Evolutionary conservation across 768 basidiomycete genomes (phyloP).

Genomic region (Suillus subalutaceus): DNA sequence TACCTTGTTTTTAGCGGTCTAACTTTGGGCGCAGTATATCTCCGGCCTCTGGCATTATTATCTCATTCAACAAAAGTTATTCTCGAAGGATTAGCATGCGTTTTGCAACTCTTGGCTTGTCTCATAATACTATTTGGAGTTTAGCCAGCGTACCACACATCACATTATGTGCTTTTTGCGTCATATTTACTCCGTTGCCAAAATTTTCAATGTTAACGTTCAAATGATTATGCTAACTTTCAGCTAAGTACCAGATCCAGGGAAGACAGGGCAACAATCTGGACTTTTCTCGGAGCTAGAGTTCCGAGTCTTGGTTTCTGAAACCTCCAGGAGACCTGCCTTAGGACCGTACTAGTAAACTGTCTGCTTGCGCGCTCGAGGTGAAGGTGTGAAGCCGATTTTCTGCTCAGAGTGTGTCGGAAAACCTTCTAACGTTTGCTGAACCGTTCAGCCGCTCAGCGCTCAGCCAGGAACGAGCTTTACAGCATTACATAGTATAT

Average conservation of each 20-base stretch:
- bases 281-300: no score
- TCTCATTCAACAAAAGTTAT: background rate
- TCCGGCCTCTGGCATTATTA: background rate
- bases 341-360: background rate
- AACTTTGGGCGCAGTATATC: background rate
- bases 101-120: background rate
- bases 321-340: background rate
- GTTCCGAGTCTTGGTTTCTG: background rate
- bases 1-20: background rate
- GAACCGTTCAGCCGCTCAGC: background rate
- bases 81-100: background rate
- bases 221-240: background rate
- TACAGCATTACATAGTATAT: background rate
- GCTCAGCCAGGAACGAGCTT: background rate
- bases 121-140: background rate
- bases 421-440: background rate
- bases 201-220: background rate
- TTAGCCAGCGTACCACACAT: background rate
- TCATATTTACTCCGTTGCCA: background rate
- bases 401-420: background rate
- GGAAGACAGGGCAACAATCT: background rate
- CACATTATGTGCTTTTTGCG: background rate
- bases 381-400: background rate
- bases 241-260: background rate
- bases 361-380: background rate